phyloP scores from a whole-genome alignment of 176 grass and related monocot species.

The Typha latifolia region DNA sequence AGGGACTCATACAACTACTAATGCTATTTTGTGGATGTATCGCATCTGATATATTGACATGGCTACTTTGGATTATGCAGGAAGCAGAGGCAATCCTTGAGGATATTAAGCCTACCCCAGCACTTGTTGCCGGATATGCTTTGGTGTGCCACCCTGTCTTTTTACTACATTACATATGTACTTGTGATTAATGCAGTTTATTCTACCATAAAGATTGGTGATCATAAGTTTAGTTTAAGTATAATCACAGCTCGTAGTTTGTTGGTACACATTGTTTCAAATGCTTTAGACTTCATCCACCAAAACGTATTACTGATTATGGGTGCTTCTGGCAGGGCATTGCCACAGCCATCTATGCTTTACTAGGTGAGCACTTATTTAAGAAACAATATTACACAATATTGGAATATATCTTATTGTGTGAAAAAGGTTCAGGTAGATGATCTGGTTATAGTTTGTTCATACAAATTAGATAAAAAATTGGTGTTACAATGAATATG shows the following conservation, averaged over 20 bases:
- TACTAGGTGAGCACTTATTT: slow-evolving; percentile 53
- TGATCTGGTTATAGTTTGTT: no score
- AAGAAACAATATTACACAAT: not conserved
- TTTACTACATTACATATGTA: slow-evolving; percentile 4
- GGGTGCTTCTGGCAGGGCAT: slow-evolving; percentile 51
- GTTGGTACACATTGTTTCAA: not conserved
- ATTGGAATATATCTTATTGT: not conserved
- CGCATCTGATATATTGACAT: not conserved
- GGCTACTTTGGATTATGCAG: slow-evolving; percentile 40
- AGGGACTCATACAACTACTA: no score
- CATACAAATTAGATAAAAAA: no score
- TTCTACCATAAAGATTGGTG: not conserved
- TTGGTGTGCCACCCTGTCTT: slow-evolving; percentile 36
- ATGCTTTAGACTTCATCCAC: slow-evolving; percentile 2
- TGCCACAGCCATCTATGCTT: slow-evolving; percentile 54
- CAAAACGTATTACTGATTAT: slow-evolving; percentile 19
- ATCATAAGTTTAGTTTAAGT: not conserved
- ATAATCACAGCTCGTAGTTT: not conserved
- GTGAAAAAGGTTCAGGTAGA: no score
- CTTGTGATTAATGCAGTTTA: slow-evolving; percentile 1
- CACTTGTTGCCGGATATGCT: slow-evolving; percentile 56
- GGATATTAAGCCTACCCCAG: slow-evolving; percentile 74
- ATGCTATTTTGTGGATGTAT: not conserved
- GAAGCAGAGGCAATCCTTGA: slow-evolving; percentile 80
- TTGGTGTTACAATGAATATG: no score